These are phyloP conservation scores for Zygotorulaspora chibaensis DNA, from an alignment of 805 yeast genomes.

Conservation along the genomic window DNA sequence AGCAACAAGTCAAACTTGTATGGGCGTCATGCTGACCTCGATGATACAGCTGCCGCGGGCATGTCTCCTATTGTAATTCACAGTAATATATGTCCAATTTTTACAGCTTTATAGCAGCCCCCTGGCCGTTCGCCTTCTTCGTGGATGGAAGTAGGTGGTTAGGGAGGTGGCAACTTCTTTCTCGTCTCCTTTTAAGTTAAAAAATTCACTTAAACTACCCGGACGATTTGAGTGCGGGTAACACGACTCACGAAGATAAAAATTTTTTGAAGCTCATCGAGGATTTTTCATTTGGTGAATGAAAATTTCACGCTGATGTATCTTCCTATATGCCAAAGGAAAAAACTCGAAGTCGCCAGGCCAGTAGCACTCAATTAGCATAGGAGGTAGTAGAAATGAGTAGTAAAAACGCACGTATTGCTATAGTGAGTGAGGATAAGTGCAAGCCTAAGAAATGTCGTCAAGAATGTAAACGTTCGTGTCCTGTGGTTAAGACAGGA, in stretches of 20 bases:
- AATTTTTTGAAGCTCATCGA: slow-evolving; percentile 1
- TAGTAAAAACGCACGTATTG: slow-evolving; percentile 72
- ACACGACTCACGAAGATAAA: not conserved
- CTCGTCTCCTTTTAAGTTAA: not conserved
- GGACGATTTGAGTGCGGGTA: not conserved
- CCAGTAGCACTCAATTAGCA: not conserved
- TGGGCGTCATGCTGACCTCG: no score
- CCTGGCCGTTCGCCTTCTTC: no score
- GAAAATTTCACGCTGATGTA: not conserved
- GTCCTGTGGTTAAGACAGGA: slow-evolving; percentile 98
- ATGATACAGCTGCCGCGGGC: no score
- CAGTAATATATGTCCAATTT: no score
- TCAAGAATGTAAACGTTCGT: slow-evolving; percentile 94
- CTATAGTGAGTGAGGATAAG: slow-evolving; percentile 88
- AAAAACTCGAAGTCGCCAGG: not conserved
- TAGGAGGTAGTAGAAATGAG: slow-evolving; percentile 26
- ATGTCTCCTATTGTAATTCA: no score
- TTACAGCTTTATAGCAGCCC: no score
- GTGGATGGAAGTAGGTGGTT: no score
- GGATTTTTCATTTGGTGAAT: not conserved
- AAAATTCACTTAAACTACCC: not conserved
- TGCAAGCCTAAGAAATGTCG: slow-evolving; percentile 98
- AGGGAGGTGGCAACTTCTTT: no score
- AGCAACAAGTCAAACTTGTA: no score
- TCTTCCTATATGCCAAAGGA: not conserved